Evolutionary conservation across 2,329 filamentous ascomycete species (phyloP).

Genomic region (Aspergillus pseudoviridinutans): DNA sequence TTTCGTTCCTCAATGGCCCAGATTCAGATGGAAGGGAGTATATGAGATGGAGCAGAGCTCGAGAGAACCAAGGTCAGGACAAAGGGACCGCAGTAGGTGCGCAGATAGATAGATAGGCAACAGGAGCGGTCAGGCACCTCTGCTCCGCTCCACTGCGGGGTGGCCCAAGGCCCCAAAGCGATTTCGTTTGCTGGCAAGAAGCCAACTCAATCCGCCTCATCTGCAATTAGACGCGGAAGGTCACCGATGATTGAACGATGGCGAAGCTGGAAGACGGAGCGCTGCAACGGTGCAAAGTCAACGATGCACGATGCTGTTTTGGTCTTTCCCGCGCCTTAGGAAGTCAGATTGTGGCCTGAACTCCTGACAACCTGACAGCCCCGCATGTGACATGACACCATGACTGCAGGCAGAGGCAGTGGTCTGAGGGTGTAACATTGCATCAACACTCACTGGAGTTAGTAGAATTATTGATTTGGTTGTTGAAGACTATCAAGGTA

Average conservation of each 20-base stretch:
- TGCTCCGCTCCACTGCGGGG: neutral
- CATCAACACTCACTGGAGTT: neutral
- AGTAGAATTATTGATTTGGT: neutral
- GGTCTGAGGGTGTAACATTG: too few relatives aligned
- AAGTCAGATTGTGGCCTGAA: neutral
- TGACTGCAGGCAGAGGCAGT: too few relatives aligned
- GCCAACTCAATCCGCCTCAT: neutral
- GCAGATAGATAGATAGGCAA: neutral
- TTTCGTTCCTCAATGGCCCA: constrained; percentile 9
- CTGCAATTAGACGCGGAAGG: neutral
- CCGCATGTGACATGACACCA: neutral
- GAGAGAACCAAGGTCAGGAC: too few relatives aligned
- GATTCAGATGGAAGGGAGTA: neutral
- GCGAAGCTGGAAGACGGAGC: neutral
- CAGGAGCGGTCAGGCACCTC: constrained; percentile 4
- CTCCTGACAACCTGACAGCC: neutral
- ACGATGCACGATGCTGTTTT: neutral
- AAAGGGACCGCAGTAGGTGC: neutral
- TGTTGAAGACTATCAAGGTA: too few relatives aligned
- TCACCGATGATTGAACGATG: neutral
- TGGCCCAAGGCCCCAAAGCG: neutral
- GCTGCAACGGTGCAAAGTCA: neutral
- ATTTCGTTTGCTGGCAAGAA: neutral
- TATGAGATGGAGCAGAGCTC: neutral
- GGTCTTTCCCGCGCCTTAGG: neutral